Base-by-base conservation (phyloP, 179 eudicot genomes). In the Pouteria campechiana region DNA sequence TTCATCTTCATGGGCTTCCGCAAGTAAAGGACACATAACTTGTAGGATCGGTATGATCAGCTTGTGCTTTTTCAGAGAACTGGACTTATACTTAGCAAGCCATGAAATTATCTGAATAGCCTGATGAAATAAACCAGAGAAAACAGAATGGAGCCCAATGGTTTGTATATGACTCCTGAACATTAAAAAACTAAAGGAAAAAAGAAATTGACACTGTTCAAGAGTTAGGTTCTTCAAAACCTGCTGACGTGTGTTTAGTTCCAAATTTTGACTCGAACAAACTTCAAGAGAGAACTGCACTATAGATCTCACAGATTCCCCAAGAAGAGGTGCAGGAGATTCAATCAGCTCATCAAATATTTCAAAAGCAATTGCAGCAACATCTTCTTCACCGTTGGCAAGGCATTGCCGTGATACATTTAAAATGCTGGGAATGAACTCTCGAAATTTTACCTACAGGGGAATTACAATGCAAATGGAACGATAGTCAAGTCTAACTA, bases 231-330 rank as follows among this genome's bases (percentile, higher is more conserved):
- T 32, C 43, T 44, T 19, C 43, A 23, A 25, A 36, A 86, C 96
- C 94, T 86, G 98, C 60, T 90, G 95, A 17, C 98, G 90, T 7
- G 98, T 90, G 65, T 73, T 81, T 29, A 61, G 33, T 55, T 90
- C 95, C 68, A 90, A 55, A 58, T 58, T 86, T 62, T 70, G 69
- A 58, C 79, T 81, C 20, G 90, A 81, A 58, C 90, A 76, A 50
- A 90, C 94, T 72, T 90, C 95, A 55, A 90, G 95, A 55, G 98
- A 81, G 64, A 90, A 90, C 58, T 90, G 98, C 49, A 90, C 95
- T 53, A 90, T 81, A 48, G 95, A 66, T 73, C 77, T 90, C 16
- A 90, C 95, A 15, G 95, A 86, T 37, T 90, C 95, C 41, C 98
- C 98, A 37, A 86, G 87, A 50, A 90, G 95, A 38, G 98, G 98